Conservation (phyloP, 2,329 filamentous ascomycete species). For the Domatiomyces catenatus region DNA sequence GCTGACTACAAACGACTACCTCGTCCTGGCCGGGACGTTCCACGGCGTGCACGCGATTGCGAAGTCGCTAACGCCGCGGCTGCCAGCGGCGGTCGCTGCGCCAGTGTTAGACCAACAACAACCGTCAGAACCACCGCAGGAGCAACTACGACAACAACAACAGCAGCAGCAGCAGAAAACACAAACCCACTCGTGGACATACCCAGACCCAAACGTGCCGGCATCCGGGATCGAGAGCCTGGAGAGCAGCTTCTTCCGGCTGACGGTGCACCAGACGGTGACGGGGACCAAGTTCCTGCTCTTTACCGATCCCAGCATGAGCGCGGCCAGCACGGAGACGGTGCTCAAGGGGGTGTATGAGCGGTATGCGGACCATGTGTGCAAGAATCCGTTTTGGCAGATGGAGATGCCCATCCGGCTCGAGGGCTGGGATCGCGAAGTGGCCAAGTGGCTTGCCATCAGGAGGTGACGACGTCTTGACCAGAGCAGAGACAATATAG, state of each 20-base stretch:
- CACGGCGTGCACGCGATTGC: conserved; percentile 65
- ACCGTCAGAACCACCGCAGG: conserved; percentile 20
- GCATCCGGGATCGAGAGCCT: conserved; percentile 69
- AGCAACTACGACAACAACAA: too few relatives aligned
- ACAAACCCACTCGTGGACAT: conserved; percentile 4
- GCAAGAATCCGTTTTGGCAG: conserved; percentile 99
- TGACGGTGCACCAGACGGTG: conserved; percentile 90
- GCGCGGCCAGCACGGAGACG: conserved; percentile 72
- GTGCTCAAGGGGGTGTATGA: conserved; percentile 81
- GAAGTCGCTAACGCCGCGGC: conserved; percentile 34
- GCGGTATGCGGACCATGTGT: conserved; percentile 89
- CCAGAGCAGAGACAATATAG: too few relatives aligned
- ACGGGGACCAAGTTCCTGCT: conserved; percentile 92
- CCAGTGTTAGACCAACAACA: conserved; percentile 10
- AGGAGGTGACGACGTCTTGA: conserved; percentile 23
- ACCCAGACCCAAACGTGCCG: conserved; percentile 22
- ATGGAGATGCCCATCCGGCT: conserved; percentile 94
- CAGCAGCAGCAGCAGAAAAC: conserved; percentile 11
- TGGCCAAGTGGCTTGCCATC: conserved; percentile 60
- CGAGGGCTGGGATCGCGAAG: conserved; percentile 81
- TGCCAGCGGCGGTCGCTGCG: conserved; percentile 21
- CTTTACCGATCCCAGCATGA: conserved; percentile 80
- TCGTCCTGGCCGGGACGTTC: conserved; percentile 92
- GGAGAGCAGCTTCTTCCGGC: conserved; percentile 82
- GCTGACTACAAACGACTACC: conserved; percentile 87